Conservation (phyloP, 768 basidiomycete genomes). For the Psilocybe sp. region DNA sequence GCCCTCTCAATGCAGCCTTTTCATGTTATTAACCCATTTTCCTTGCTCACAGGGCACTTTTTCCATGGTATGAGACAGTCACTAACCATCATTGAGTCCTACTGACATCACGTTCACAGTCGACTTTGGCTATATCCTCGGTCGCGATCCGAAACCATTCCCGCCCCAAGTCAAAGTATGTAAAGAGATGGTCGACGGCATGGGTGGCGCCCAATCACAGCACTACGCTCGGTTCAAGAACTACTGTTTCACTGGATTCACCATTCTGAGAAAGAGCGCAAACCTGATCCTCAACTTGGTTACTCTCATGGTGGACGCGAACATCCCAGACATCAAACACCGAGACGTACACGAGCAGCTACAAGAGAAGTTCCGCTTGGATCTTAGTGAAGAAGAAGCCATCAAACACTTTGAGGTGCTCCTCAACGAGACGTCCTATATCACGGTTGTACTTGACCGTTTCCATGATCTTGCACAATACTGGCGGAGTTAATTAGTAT, state of each 20-base stretch:
- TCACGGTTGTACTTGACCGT: constrained; percentile 89
- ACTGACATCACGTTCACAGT: constrained; percentile 44
- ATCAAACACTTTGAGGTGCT: constrained; percentile 95
- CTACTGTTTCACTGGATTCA: constrained; percentile 97
- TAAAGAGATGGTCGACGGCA: constrained; percentile 99
- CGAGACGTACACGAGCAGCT: constrained; percentile 86
- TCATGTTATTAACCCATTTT: neutral
- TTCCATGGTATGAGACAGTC: constrained; percentile 72
- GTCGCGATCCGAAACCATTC: constrained; percentile 95
- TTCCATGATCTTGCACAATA: constrained; percentile 92
- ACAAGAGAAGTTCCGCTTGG: constrained; percentile 94
- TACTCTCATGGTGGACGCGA: constrained; percentile 95
- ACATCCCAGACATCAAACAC: constrained; percentile 96
- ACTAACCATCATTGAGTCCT: neutral
- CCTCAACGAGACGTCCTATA: constrained; percentile 91
- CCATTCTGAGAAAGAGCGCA: constrained; percentile 92
- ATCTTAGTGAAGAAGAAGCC: constrained; percentile 94
- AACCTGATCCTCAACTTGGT: constrained; percentile 97
- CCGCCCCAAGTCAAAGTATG: constrained; percentile 98
- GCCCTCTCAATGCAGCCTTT: neutral
- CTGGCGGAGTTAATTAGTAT: constrained; percentile 62
- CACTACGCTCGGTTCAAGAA: constrained; percentile 96
- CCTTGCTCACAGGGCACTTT: constrained; percentile 71
- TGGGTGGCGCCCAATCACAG: constrained; percentile 96
- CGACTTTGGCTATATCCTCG: constrained; percentile 97